These are phyloP conservation scores for Solanum chaucha DNA, from an alignment of 257 asterid species.

Conservation along the genomic window DNA sequence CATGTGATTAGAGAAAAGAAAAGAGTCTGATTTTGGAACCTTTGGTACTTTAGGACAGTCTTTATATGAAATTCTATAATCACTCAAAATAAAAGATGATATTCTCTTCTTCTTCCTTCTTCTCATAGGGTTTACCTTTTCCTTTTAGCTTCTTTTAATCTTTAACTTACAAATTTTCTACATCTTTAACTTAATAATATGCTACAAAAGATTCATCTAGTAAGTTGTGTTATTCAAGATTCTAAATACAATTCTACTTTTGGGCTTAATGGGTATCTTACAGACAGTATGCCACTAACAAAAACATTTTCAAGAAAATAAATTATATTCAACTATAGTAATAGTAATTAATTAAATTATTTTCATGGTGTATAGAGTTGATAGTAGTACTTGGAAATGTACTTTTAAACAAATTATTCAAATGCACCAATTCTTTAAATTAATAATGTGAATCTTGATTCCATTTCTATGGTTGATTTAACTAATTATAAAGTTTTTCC, in stretches of 20 bases:
- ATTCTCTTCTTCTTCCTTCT: slow-evolving; percentile 46
- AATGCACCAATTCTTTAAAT: background rate
- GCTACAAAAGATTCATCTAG: slow-evolving; percentile 19
- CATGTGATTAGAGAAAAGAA: slow-evolving; percentile 28
- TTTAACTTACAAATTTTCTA: slow-evolving; percentile 25
- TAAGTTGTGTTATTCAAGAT: slow-evolving; percentile 4
- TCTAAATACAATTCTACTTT: background rate
- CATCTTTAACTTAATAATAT: background rate
- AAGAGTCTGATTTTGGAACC: slow-evolving; percentile 32
- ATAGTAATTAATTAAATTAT: background rate
- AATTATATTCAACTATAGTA: background rate
- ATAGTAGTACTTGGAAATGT: slow-evolving; percentile 1
- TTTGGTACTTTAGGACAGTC: slow-evolving; percentile 13
- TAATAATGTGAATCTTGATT: background rate
- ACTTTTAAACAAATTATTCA: background rate
- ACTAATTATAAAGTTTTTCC: background rate
- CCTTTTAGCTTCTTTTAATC: slow-evolving; percentile 8
- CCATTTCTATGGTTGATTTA: background rate
- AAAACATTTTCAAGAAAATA: background rate
- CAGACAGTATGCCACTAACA: background rate
- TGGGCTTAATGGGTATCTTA: background rate
- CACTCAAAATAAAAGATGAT: slow-evolving; percentile 21
- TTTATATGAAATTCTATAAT: slow-evolving; percentile 12
- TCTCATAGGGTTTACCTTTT: slow-evolving; percentile 13
- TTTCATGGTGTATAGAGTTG: background rate